Conservation (phyloP, 495 filamentous ascomycete genomes). For the Margaritispora aquatica region DNA sequence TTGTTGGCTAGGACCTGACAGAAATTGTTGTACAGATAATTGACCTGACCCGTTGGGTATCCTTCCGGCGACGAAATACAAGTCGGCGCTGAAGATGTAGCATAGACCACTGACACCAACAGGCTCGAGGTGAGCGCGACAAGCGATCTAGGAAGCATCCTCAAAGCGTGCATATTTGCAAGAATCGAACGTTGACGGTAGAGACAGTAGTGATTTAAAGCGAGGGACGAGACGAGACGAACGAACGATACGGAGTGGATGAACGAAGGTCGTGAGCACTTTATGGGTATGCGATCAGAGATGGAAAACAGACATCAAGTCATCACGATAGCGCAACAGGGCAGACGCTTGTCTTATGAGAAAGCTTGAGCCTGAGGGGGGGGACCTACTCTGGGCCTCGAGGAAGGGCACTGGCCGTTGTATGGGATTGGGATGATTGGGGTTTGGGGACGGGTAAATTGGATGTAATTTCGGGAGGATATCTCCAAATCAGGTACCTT, state of each 20-base stretch:
- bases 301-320: not conserved
- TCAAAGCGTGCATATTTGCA: not conserved
- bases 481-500: not conserved
- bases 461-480: not conserved
- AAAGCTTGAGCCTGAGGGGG: not conserved
- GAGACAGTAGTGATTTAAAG: not conserved
- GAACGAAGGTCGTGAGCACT: no score
- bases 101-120: not conserved
- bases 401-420: no score
- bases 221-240: not conserved
- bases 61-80: not conserved
- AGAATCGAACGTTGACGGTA: not conserved
- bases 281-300: not conserved
- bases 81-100: not conserved
- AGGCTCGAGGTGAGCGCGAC: not conserved
- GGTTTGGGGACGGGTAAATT: not conserved
- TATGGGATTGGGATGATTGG: no score
- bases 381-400: no score
- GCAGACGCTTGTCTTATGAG: not conserved
- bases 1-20: not conserved
- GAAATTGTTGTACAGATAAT: conserved; percentile 3
- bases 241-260: not conserved
- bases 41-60: not conserved
- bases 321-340: not conserved
- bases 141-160: conserved; percentile 3